These are phyloP conservation scores for Actinidia arguta DNA, from an alignment of 179 eudicot species.

Conservation along the genomic window DNA sequence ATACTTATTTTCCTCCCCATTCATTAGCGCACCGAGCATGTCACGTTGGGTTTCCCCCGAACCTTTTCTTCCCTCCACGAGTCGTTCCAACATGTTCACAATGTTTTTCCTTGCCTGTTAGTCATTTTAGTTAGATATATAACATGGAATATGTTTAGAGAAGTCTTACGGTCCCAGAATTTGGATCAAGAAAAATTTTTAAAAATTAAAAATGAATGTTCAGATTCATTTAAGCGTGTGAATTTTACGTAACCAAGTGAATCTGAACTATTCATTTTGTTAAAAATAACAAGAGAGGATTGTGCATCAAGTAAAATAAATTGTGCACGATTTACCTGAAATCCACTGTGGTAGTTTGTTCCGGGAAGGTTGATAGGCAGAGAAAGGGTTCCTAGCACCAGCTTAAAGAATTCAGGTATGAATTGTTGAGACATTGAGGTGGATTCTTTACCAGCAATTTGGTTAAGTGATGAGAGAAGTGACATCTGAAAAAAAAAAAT, in stretches of 20 bases:
- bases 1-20: constrained; percentile 54
- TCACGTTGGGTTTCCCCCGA: constrained; percentile 48
- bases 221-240: too few species aligned
- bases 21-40: constrained; percentile 74
- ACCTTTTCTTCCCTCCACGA: constrained; percentile 72
- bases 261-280: too few species aligned
- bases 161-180: too few species aligned
- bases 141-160: too few species aligned
- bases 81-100: constrained; percentile 51
- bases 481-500: constrained; percentile 72
- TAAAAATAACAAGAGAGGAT: too few species aligned
- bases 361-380: constrained; percentile 92
- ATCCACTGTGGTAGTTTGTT: constrained; percentile 71
- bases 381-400: constrained; percentile 87
- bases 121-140: neutral
- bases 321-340: constrained; percentile 58
- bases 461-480: constrained; percentile 79
- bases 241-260: too few species aligned
- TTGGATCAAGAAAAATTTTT: too few species aligned
- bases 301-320: neutral
- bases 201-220: too few species aligned
- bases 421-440: constrained; percentile 55
- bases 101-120: constrained; percentile 84
- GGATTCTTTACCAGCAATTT: constrained; percentile 76
- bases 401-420: constrained; percentile 90